These are phyloP conservation scores for Phycomyces nitens DNA, from an alignment of 192 early-diverging fungal genomes.

Conservation along the genomic window DNA sequence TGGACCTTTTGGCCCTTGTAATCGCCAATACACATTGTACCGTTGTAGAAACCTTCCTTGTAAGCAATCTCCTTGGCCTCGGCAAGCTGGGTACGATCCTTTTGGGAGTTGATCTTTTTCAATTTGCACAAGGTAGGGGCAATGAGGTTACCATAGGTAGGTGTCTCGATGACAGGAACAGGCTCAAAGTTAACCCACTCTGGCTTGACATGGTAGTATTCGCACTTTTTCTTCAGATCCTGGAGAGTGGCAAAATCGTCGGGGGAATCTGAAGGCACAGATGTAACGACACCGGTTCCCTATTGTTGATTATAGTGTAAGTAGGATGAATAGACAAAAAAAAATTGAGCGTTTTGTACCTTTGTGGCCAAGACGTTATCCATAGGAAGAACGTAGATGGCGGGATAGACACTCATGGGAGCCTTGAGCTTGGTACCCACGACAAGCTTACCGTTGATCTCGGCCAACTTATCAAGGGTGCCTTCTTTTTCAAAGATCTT, in stretches of 20 bases:
- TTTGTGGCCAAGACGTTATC: conserved; percentile 92
- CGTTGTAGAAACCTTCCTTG: conserved; percentile 97
- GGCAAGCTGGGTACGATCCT: conserved; percentile 89
- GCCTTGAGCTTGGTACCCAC: conserved; percentile 89
- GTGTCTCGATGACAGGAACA: conserved; percentile 82
- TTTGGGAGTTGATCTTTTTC: conserved; percentile 95
- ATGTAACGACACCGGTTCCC: conserved; percentile 98
- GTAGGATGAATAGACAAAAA: too few species aligned
- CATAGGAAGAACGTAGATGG: conserved; percentile 95
- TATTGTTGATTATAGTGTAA: conserved; percentile 20
- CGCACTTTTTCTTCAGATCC: conserved; percentile 92
- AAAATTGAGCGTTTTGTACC: conserved; percentile 9
- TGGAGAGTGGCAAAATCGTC: conserved; percentile 91
- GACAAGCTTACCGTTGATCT: conserved; percentile 73
- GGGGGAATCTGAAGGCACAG: conserved; percentile 98
- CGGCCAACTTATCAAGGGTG: conserved; percentile 62
- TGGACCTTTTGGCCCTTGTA: conserved; percentile 81
- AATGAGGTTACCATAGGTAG: conserved; percentile 79
- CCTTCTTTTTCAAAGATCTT: conserved; percentile 72
- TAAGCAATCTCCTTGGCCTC: conserved; percentile 93
- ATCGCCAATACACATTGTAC: conserved; percentile 82
- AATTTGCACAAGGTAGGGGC: conserved; percentile 83
- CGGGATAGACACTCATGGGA: conserved; percentile 73
- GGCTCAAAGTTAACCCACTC: conserved; percentile 90
- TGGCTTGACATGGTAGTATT: conserved; percentile 84